Evolutionary conservation across 345 rosid genomes (phyloP).

Genomic region (Euphorbia tirucalli): DNA sequence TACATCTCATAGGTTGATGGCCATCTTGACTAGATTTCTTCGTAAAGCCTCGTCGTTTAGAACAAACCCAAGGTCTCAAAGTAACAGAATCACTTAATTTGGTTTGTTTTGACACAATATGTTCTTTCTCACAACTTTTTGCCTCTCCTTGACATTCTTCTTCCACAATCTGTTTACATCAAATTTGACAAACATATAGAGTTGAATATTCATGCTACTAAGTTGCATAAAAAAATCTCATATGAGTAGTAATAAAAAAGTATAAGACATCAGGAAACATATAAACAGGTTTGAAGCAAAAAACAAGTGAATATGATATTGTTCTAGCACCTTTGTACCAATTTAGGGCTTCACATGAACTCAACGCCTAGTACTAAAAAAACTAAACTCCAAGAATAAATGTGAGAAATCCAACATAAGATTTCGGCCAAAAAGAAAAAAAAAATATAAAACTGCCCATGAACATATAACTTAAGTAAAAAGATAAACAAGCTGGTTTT

Average conservation of each 20-base stretch:
- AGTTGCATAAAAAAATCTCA: slow-evolving; percentile 4
- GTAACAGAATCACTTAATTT: slow-evolving; percentile 51
- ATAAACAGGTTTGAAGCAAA: background rate
- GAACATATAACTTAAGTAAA: background rate
- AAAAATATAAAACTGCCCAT: background rate
- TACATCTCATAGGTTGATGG: slow-evolving; percentile 35
- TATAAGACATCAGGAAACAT: background rate
- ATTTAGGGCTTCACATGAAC: too few relatives aligned
- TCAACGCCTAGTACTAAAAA: too few relatives aligned
- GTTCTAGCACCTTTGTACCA: too few relatives aligned
- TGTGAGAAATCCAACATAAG: background rate
- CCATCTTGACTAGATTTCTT: slow-evolving; percentile 49
- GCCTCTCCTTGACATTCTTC: slow-evolving; percentile 35
- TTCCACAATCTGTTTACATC: slow-evolving; percentile 38
- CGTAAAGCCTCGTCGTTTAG: slow-evolving; percentile 51
- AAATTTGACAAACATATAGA: slow-evolving; percentile 28
- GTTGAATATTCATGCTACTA: slow-evolving; percentile 10
- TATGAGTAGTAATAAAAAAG: background rate
- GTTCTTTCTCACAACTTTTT: slow-evolving; percentile 35
- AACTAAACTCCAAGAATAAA: background rate
- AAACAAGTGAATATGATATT: background rate
- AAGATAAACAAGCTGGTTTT: background rate
- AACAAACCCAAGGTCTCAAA: slow-evolving; percentile 55
- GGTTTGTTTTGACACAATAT: slow-evolving; percentile 27
- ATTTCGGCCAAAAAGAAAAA: background rate